phyloP scores from a whole-genome alignment of 345 rosid genomes.

The Linum usitatissimum region DNA sequence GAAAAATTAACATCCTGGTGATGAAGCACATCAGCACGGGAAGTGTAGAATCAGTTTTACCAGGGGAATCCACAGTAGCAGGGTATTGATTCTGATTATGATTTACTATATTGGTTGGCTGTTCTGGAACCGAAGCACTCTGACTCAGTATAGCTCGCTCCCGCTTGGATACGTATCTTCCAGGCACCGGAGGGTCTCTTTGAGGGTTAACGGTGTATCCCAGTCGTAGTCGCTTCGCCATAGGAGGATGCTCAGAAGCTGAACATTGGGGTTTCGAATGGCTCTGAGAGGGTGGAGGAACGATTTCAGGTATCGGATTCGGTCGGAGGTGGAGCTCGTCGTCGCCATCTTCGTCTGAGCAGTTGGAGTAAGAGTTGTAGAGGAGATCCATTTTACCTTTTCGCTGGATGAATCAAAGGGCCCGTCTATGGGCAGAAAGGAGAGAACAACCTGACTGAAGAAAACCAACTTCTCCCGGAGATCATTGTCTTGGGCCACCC shows the following conservation, averaged over 20 bases:
- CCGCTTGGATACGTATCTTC: conserved; percentile 62
- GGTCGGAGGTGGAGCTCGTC: conserved; percentile 28
- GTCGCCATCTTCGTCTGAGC: conserved; percentile 19
- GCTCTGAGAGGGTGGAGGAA: neutral
- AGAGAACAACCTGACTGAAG: neutral
- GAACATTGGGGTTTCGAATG: neutral
- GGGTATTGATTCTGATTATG: conserved; percentile 5
- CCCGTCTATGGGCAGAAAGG: neutral
- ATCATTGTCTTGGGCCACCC: neutral
- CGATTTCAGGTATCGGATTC: neutral
- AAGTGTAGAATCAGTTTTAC: conserved; percentile 18
- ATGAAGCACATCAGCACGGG: neutral
- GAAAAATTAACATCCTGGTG: neutral
- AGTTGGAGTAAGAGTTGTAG: conserved; percentile 34
- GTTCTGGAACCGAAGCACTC: neutral
- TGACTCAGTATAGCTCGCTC: conserved; percentile 37
- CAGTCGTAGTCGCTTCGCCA: conserved; percentile 11
- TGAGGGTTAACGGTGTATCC: conserved; percentile 11
- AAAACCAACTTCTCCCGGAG: neutral
- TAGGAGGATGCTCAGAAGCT: neutral
- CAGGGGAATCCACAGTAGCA: conserved; percentile 19
- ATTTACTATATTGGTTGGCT: neutral
- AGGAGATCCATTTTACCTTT: conserved; percentile 39
- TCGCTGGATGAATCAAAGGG: neutral
- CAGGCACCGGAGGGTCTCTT: conserved; percentile 38